Percentiles rank a stretch among this genome's conserved stretches.
phyloP scores from a whole-genome alignment of 192 early-diverging fungal species.

The Funneliformis mosseae region DNA sequence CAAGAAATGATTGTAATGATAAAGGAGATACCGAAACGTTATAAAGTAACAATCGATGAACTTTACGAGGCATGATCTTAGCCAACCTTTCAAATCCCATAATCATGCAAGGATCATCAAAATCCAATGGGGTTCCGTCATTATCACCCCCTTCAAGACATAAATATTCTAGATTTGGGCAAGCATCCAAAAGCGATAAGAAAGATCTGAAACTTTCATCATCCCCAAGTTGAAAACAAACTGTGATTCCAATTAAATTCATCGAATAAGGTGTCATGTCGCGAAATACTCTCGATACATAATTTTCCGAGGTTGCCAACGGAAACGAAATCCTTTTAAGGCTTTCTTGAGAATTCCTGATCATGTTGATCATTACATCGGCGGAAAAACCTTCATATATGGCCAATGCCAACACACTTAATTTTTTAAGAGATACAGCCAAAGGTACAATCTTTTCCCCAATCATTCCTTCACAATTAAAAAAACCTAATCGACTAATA shows the following conservation, averaged over 20 bases:
- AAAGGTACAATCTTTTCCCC: background rate
- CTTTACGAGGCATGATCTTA: background rate
- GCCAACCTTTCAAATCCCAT: background rate
- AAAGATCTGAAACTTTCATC: slow-evolving; percentile 1
- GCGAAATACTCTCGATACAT: background rate
- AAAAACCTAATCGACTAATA: background rate
- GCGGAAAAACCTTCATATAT: background rate
- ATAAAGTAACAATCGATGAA: background rate
- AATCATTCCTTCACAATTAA: background rate
- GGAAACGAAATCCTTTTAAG: slow-evolving; percentile 3
- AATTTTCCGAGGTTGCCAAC: background rate
- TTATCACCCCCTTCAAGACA: background rate
- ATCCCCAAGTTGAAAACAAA: background rate
- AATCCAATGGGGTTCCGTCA: background rate
- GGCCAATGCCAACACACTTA: background rate
- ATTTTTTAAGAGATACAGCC: background rate
- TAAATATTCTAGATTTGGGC: background rate
- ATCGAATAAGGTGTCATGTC: background rate
- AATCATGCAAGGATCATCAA: background rate
- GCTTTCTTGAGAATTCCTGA: background rate
- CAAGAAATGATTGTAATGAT: background rate
- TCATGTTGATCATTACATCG: background rate
- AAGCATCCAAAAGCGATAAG: background rate
- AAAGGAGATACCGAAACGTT: background rate
- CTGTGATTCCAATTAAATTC: slow-evolving; percentile 1